Conservation (phyloP, 768 basidiomycete species). For the Obba rivulosa region DNA sequence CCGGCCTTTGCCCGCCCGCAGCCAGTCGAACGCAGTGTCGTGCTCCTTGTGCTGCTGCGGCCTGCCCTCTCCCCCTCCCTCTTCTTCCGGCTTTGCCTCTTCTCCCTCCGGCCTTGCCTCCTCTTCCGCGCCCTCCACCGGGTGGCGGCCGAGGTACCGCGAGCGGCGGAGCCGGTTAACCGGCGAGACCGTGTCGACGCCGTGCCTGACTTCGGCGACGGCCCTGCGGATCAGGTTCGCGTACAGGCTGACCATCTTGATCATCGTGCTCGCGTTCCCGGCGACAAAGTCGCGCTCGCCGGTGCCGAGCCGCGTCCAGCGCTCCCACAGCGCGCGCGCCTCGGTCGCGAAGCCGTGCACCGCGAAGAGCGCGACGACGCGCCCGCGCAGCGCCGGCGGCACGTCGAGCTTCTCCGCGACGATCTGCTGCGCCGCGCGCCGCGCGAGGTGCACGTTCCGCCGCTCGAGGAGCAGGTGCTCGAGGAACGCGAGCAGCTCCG, state of each 20-base stretch:
- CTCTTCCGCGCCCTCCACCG: background rate
- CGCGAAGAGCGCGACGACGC: constrained; percentile 44
- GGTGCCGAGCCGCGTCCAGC: constrained; percentile 37
- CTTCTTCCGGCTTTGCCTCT: no score
- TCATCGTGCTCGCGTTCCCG: constrained; percentile 38
- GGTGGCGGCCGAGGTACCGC: no score
- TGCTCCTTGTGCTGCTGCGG: no score
- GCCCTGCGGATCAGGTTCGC: constrained; percentile 6
- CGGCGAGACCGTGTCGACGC: background rate
- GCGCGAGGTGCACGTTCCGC: constrained; percentile 39
- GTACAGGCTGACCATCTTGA: constrained; percentile 50
- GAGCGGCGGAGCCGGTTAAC: background rate
- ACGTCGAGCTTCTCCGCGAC: constrained; percentile 36
- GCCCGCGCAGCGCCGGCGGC: constrained; percentile 38
- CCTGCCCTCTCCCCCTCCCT: no score
- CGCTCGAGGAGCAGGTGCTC: constrained; percentile 33
- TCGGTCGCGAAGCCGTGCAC: constrained; percentile 39
- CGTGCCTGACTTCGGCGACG: background rate
- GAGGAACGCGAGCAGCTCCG: constrained; percentile 50
- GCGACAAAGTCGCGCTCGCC: constrained; percentile 35
- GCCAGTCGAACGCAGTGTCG: no score
- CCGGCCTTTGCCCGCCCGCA: no score
- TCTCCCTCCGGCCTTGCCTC: background rate
- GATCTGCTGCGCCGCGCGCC: constrained; percentile 45
- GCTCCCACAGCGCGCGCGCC: constrained; percentile 54